Evolutionary conservation across 78 protist species (phyloP), one percentile per base, ranked within the genome.

Genomic region (Guillardia theta): DNA sequence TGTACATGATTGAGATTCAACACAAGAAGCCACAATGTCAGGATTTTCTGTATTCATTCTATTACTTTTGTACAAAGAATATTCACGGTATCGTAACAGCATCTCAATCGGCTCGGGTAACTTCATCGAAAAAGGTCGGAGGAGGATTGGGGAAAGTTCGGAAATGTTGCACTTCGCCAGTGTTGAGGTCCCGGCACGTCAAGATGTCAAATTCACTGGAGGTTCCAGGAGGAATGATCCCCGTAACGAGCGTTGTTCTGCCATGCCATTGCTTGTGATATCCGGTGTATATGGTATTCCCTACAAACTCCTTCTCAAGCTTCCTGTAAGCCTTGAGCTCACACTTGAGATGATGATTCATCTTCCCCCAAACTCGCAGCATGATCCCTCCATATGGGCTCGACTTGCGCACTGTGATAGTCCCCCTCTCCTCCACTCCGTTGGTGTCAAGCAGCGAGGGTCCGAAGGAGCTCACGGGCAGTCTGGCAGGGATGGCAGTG

Each of bases 91-190:
- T n/a, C n/a, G n/a, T n/a, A n/a, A n/a, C n/a, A n/a, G n/a, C n/a
- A n/a, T n/a, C n/a, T n/a, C n/a, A n/a, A n/a, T n/a, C n/a, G n/a
- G n/a, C n/a, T n/a, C n/a, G n/a, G n/a, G n/a, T n/a, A n/a, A n/a
- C n/a, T n/a, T n/a, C n/a, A n/a, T n/a, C n/a, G n/a, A n/a, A n/a
- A n/a, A 53, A 53, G 62, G 62, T 21, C 41, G 83, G 83, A 36
- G 83, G 22, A 24, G 83, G 83, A 43, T 24, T 24, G 41, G 83
- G 83, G 83, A 70, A 70, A 24, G 83, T 70, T 36, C 83, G 83
- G 83, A 70, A 70, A 43, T 70, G 83, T 43, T 70, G 83, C 41
- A 70, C 83, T 43, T 70, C 83, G 33, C 83, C 83, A 1, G 83
- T 70, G 41, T 22, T 36, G 46, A 0, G n/a, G 83, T 70, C 83